Evolutionary conservation across 2,329 filamentous ascomycete genomes (phyloP).

Genomic region (Colletotrichum lupini): DNA sequence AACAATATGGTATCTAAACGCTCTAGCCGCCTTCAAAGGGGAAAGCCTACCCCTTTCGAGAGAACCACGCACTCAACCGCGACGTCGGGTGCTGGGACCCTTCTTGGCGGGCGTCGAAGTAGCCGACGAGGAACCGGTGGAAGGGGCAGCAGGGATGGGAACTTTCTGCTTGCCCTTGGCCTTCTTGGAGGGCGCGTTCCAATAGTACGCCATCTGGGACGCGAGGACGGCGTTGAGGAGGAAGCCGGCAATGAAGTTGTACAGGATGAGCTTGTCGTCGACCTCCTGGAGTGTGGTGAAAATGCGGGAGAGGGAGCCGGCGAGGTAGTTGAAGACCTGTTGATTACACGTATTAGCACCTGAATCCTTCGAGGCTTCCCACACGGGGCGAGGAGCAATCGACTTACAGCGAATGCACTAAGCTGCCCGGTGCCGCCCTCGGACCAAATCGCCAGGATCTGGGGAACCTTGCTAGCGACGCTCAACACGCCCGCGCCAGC

Average conservation of each 20-base stretch:
- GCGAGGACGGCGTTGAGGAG: constrained; percentile 89
- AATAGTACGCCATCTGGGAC: constrained; percentile 94
- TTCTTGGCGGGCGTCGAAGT: constrained; percentile 46
- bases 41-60: not conserved
- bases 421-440: constrained; percentile 94
- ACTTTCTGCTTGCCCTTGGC: constrained; percentile 54
- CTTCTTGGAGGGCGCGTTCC: constrained; percentile 75
- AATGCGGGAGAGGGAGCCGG: constrained; percentile 91
- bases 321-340: constrained; percentile 97
- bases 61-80: constrained; percentile 45
- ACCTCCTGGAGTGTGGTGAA: constrained; percentile 99
- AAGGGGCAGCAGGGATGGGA: constrained; percentile 38
- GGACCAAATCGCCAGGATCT: constrained; percentile 87
- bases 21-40: not conserved
- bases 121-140: constrained; percentile 37
- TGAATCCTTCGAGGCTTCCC: not conserved
- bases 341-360: not conserved
- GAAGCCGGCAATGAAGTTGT: constrained; percentile 93
- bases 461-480: constrained; percentile 91
- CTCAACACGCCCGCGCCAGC: constrained; percentile 85
- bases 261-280: constrained; percentile 94
- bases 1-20: constrained; percentile 26
- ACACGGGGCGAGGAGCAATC: not conserved
- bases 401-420: constrained; percentile 91
- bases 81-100: constrained; percentile 56